A percentile compares a stretch with the other conserved stretches of the same genome.
These are phyloP conservation scores for Ogataea methylovora DNA, from an alignment of 805 yeast genomes.

Conservation along the genomic window DNA sequence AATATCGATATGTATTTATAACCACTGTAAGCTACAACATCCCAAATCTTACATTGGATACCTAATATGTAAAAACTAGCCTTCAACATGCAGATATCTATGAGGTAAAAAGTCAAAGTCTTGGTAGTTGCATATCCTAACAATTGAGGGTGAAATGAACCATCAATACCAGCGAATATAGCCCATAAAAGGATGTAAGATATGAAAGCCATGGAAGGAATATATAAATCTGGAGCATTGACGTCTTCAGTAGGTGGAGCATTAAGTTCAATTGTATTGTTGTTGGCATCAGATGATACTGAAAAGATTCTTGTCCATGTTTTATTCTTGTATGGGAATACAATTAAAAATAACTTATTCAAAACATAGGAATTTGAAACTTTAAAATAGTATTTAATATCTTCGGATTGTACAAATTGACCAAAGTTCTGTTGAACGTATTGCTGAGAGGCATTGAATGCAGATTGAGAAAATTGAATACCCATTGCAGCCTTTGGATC, in stretches of 20 bases:
- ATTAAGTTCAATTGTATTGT: slow-evolving; percentile 32
- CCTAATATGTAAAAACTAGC: slow-evolving; percentile 76
- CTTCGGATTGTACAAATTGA: slow-evolving; percentile 40
- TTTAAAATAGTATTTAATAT: slow-evolving; percentile 81
- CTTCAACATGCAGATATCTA: slow-evolving; percentile 71
- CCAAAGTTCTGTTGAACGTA: slow-evolving; percentile 69
- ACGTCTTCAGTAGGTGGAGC: slow-evolving; percentile 80
- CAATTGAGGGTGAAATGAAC: slow-evolving; percentile 88
- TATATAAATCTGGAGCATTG: slow-evolving; percentile 94
- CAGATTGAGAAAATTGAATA: slow-evolving; percentile 79
- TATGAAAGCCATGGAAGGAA: slow-evolving; percentile 88
- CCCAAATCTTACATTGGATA: slow-evolving; percentile 68
- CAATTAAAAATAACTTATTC: slow-evolving; percentile 59
- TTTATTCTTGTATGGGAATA: slow-evolving; percentile 80
- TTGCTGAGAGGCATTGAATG: slow-evolving; percentile 74
- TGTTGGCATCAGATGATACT: slow-evolving; percentile 27
- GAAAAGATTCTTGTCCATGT: slow-evolving; percentile 65
- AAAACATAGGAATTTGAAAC: slow-evolving; percentile 85
- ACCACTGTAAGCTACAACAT: slow-evolving; percentile 82
- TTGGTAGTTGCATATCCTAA: slow-evolving; percentile 83
- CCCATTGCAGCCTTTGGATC: slow-evolving; percentile 84
- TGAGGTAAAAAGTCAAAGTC: slow-evolving; percentile 70
- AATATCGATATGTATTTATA: slow-evolving; percentile 86
- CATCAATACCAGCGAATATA: slow-evolving; percentile 74
- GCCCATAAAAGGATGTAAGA: slow-evolving; percentile 85